Evolutionary conservation across 495 filamentous ascomycete genomes (phyloP).

Genomic region (Trichoderma erinaceum): DNA sequence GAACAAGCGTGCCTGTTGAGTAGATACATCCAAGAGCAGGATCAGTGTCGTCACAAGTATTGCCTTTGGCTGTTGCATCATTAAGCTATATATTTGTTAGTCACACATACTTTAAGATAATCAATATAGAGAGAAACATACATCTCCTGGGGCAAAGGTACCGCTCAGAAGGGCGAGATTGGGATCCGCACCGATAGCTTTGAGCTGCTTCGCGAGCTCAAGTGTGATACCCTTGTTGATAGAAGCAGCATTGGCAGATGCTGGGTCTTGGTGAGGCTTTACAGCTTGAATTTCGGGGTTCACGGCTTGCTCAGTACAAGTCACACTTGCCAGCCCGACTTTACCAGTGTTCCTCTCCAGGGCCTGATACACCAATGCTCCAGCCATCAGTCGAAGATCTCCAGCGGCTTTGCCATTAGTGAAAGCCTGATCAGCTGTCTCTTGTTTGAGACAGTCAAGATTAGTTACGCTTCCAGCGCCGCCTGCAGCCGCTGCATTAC

Average conservation of each 20-base stretch:
- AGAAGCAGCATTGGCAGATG: conserved; percentile 42
- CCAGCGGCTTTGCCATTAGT: conserved; percentile 60
- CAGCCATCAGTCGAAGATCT: conserved; percentile 49
- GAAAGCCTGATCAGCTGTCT: conserved; percentile 62
- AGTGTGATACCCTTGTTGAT: conserved; percentile 51
- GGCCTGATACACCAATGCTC: conserved; percentile 55
- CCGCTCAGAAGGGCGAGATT: conserved; percentile 47
- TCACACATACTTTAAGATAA: not conserved
- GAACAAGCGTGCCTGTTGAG: conserved; percentile 51
- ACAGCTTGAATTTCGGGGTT: conserved; percentile 65
- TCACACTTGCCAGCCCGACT: conserved; percentile 48
- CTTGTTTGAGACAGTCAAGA: conserved; percentile 60
- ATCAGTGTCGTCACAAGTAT: conserved; percentile 48
- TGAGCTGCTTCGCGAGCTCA: conserved; percentile 49
- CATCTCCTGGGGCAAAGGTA: conserved; percentile 55
- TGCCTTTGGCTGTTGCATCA: conserved; percentile 52
- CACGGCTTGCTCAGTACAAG: conserved; percentile 53
- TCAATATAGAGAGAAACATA: conserved; percentile 22
- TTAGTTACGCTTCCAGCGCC: conserved; percentile 54
- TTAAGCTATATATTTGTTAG: conserved; percentile 33
- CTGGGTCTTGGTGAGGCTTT: conserved; percentile 61
- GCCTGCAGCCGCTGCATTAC: conserved; percentile 50
- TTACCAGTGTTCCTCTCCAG: conserved; percentile 57
- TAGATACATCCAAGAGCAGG: conserved; percentile 58
- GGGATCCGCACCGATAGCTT: conserved; percentile 52